phyloP scores from a whole-genome alignment of 2,329 filamentous ascomycete genomes.

The Colletotrichum tropicicola region DNA sequence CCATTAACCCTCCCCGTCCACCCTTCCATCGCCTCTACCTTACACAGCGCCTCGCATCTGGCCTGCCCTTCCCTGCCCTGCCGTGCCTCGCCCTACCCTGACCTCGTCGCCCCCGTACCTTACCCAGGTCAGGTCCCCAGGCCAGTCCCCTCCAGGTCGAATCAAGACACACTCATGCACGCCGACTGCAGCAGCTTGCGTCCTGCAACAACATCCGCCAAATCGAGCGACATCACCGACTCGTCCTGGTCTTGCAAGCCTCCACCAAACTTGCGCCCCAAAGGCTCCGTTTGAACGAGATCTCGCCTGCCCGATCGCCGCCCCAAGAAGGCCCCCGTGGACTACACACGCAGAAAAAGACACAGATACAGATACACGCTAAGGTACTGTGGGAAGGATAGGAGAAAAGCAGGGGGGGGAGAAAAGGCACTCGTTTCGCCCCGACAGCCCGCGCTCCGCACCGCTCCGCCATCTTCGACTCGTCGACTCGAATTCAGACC shows the following conservation, averaged over 20 bases:
- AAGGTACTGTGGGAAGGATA: background rate
- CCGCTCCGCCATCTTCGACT: constrained; percentile 29
- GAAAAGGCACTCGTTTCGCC: constrained; percentile 24
- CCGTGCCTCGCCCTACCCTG: background rate
- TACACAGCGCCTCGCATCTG: no score
- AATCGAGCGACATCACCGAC: constrained; percentile 7
- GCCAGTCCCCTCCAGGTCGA: constrained; percentile 7
- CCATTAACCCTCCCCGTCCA: background rate
- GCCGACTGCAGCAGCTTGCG: constrained; percentile 4
- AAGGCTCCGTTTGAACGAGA: background rate
- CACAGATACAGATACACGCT: background rate
- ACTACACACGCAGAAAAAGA: background rate
- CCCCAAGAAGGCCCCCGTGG: background rate
- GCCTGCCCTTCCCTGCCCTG: background rate
- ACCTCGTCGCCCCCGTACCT: background rate
- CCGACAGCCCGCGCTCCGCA: constrained; percentile 31
- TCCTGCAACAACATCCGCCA: constrained; percentile 19
- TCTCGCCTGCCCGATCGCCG: background rate
- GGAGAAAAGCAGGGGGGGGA: background rate
- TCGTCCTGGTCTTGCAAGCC: background rate
- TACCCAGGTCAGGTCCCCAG: constrained; percentile 1
- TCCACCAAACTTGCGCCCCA: background rate
- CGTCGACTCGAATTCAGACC: constrained; percentile 26
- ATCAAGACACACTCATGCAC: constrained; percentile 23
- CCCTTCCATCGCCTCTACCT: background rate